Evolutionary conservation across 257 asterid species (phyloP).

Genomic region (Solanum sejunctum): DNA sequence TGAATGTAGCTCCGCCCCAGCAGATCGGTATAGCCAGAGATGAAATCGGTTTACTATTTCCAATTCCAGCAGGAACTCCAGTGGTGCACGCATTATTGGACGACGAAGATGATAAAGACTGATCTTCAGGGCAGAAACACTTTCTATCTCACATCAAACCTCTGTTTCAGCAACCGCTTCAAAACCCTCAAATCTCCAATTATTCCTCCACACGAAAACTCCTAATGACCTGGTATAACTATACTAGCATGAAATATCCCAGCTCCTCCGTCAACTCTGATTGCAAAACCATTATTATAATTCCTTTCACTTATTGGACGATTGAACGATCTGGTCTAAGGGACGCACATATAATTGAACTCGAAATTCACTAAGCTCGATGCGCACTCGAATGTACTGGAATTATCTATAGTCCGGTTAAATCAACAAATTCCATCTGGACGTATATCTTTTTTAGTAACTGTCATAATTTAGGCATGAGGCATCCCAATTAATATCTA

Average conservation of each 20-base stretch:
- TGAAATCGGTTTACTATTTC: neutral
- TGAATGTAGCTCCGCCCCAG: no score
- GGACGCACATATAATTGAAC: slow-evolving; percentile 31
- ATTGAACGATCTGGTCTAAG: slow-evolving; percentile 8
- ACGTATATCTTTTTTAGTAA: slow-evolving; percentile 26
- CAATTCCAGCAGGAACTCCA: neutral
- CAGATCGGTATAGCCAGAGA: neutral
- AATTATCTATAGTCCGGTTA: slow-evolving; percentile 26
- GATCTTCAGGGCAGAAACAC: slow-evolving; percentile 38
- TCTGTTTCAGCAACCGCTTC: slow-evolving; percentile 11
- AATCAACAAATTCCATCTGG: slow-evolving; percentile 20
- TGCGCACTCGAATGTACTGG: slow-evolving; percentile 24
- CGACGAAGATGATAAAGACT: neutral
- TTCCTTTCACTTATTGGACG: slow-evolving; percentile 25
- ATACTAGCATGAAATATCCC: slow-evolving; percentile 31
- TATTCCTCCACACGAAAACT: neutral
- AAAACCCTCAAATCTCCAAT: neutral
- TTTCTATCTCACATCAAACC: slow-evolving; percentile 33
- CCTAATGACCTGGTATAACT: slow-evolving; percentile 22
- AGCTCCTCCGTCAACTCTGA: slow-evolving; percentile 16
- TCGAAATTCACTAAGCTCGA: slow-evolving; percentile 27
- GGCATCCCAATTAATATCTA: slow-evolving; percentile 11
- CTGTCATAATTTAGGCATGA: slow-evolving; percentile 12
- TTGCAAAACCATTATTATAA: slow-evolving; percentile 11
- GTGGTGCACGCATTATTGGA: neutral